Percentiles rank a stretch among this genome's conserved stretches.
phyloP scores from a whole-genome alignment of 2,329 filamentous ascomycete species.

The Cladorrhinum sp. region DNA sequence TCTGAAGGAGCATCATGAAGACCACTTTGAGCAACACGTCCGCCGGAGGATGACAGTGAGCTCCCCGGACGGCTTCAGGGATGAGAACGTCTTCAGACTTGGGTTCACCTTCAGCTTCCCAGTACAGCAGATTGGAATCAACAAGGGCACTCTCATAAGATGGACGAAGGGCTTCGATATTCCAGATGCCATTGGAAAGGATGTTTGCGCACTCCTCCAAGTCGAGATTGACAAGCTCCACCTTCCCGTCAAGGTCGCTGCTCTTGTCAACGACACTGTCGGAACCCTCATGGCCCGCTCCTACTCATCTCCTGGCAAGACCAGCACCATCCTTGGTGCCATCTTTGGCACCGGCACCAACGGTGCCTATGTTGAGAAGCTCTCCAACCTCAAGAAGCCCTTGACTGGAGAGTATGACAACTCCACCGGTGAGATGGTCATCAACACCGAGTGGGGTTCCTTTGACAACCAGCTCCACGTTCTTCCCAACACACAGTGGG shows the following conservation, averaged over 20 bases:
- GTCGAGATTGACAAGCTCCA: conserved; percentile 80
- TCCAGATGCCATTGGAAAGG: conserved; percentile 86
- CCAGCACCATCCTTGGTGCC: conserved; percentile 82
- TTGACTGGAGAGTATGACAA: conserved; percentile 69
- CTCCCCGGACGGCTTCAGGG: conserved; percentile 56
- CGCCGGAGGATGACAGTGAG: conserved; percentile 61
- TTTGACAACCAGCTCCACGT: conserved; percentile 93
- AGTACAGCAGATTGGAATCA: conserved; percentile 89
- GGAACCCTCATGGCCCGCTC: conserved; percentile 97
- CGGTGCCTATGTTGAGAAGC: conserved; percentile 93
- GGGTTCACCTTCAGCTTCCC: conserved; percentile 99
- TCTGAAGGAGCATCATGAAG: conserved; percentile 79
- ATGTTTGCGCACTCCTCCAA: conserved; percentile 89
- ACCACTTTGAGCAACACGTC: conserved; percentile 74
- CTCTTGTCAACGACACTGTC: conserved; percentile 95
- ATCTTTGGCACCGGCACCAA: conserved; percentile 99
- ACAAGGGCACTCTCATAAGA: conserved; percentile 88
- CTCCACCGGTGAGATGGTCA: conserved; percentile 88
- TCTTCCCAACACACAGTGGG: conserved; percentile 81
- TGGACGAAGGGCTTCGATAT: conserved; percentile 99
- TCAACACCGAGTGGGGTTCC: conserved; percentile 98
- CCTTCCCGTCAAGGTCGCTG: conserved; percentile 90
- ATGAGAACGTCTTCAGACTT: conserved; percentile 82
- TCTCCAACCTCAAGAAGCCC: conserved; percentile 77
- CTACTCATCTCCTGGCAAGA: conserved; percentile 87